These are phyloP conservation scores for Gossypium raimondii DNA, from an alignment of 345 rosid species.

Conservation along the genomic window DNA sequence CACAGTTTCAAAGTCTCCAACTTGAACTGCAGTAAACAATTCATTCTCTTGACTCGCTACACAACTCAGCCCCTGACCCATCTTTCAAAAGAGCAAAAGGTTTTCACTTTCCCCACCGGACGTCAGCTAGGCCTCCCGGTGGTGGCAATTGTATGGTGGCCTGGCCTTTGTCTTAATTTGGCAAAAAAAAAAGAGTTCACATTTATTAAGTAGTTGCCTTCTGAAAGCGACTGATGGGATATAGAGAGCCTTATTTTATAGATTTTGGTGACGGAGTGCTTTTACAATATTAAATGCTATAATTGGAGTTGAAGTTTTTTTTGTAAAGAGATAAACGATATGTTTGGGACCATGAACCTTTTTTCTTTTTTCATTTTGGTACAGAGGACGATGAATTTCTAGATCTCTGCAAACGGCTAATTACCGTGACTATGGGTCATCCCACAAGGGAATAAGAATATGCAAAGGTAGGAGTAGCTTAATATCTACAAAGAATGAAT, in stretches of 20 bases:
- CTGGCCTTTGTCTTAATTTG: conserved; percentile 14
- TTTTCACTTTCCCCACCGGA: conserved; percentile 34
- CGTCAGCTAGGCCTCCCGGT: conserved; percentile 35
- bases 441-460: not conserved
- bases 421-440: not conserved
- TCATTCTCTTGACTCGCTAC: conserved; percentile 58
- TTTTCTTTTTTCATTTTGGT: too few relatives aligned
- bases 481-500: not conserved
- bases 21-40: conserved; percentile 69
- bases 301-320: too few relatives aligned
- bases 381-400: too few relatives aligned
- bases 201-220: conserved; percentile 29
- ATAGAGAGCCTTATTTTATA: not conserved
- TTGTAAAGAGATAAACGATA: too few relatives aligned
- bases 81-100: conserved; percentile 18
- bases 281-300: too few relatives aligned
- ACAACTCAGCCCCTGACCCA: conserved; percentile 98
- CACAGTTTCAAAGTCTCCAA: conserved; percentile 56
- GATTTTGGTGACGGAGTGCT: not conserved
- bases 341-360: not conserved
- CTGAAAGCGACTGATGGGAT: not conserved
- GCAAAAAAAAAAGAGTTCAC: conserved; percentile 23
- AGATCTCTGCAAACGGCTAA: too few relatives aligned
- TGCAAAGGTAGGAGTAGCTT: not conserved
- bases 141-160: conserved; percentile 20